Conservation (phyloP, 2,329 filamentous ascomycete species). For the Pyricularia sp. region DNA sequence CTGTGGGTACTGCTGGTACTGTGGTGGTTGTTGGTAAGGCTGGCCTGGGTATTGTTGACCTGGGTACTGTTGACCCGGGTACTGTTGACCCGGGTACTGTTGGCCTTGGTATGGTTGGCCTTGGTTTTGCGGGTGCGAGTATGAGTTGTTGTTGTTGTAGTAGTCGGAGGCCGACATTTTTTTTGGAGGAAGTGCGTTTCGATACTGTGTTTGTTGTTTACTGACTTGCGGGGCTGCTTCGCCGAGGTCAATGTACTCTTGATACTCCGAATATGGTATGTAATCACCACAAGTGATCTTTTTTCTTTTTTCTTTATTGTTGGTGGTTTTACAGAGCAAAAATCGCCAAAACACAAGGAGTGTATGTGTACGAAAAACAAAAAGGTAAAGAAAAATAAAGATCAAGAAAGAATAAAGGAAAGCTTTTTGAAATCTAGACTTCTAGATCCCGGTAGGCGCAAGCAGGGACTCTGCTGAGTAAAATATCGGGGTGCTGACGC, state of each 20-base stretch:
- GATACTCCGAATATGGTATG: not conserved
- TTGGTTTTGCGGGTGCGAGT: conserved; percentile 6
- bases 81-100: not conserved
- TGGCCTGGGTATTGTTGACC: not conserved
- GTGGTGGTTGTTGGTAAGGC: not conserved
- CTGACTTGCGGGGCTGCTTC: not conserved
- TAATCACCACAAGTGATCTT: not conserved
- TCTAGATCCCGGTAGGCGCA: not conserved
- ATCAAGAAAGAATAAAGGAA: not conserved
- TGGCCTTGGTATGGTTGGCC: conserved; percentile 1
- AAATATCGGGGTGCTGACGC: not conserved
- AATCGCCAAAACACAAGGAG: not conserved
- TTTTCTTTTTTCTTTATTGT: not conserved
- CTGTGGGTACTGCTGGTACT: not conserved
- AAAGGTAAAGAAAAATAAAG: not conserved
- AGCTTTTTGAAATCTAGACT: too few relatives aligned
- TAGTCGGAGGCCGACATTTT: conserved; percentile 11
- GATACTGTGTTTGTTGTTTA: not conserved
- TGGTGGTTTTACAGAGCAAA: not conserved
- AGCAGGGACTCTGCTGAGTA: not conserved
- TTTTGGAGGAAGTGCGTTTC: not conserved
- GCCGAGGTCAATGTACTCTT: not conserved
- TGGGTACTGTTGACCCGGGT: not conserved
- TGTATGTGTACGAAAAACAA: not conserved
- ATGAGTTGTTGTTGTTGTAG: conserved; percentile 7